Evolutionary conservation across 2,329 filamentous ascomycete genomes (phyloP).

Genomic region (Calonectria crousiana): DNA sequence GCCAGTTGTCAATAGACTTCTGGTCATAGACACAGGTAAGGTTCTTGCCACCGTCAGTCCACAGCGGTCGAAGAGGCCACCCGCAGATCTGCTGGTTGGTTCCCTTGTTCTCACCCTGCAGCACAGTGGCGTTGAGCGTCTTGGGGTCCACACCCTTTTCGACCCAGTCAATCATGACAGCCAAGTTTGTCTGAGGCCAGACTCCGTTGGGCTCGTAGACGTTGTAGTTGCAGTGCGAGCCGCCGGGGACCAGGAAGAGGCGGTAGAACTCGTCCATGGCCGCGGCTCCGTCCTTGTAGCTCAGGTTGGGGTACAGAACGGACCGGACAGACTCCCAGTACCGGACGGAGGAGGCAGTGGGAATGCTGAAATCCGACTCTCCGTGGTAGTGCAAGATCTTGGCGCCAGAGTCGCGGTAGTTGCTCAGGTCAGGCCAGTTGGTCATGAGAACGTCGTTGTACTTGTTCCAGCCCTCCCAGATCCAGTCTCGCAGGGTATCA

Average conservation of each 20-base stretch:
- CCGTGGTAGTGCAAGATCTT: constrained; percentile 12
- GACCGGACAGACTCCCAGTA: constrained; percentile 12
- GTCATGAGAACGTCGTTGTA: constrained; percentile 10
- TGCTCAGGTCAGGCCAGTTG: constrained; percentile 13
- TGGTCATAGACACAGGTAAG: background rate
- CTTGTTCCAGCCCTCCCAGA: constrained; percentile 10
- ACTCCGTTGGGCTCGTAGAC: constrained; percentile 8
- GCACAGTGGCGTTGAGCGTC: background rate
- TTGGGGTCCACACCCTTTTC: background rate
- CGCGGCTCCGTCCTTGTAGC: constrained; percentile 10
- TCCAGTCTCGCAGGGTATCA: constrained; percentile 11
- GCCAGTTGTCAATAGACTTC: constrained; percentile 2
- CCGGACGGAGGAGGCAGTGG: background rate
- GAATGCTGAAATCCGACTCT: constrained; percentile 7
- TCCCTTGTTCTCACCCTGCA: background rate
- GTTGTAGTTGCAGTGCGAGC: constrained; percentile 7
- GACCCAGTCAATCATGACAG: constrained; percentile 10
- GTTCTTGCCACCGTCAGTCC: background rate
- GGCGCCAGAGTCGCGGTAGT: constrained; percentile 10
- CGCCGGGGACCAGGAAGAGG: constrained; percentile 4
- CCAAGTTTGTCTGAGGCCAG: constrained; percentile 8
- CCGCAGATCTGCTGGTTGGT: background rate
- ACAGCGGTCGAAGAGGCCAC: background rate
- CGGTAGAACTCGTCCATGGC: constrained; percentile 13
- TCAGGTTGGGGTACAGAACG: constrained; percentile 8